Conservation (phyloP, 495 filamentous ascomycete genomes). For the Penicillium waksmanii region DNA sequence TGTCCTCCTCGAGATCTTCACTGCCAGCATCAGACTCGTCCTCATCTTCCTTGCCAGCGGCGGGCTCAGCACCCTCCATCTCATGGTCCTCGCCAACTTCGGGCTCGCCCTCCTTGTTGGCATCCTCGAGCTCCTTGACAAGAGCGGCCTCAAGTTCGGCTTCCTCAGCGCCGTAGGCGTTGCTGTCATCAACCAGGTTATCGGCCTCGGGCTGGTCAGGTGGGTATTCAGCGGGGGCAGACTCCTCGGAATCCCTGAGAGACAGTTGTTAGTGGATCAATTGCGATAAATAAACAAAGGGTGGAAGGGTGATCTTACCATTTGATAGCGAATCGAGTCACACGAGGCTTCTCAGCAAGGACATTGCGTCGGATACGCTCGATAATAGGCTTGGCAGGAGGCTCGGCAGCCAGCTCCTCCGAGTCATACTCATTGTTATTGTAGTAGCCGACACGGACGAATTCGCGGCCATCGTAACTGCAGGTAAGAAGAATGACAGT, state of each 20-base stretch:
- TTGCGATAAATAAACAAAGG: background rate
- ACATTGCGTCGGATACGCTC: conserved; percentile 91
- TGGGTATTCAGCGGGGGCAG: conserved; percentile 92
- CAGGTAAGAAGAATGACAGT: conserved; percentile 96
- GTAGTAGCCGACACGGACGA: conserved; percentile 98
- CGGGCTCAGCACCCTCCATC: conserved; percentile 76
- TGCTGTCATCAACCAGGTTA: conserved; percentile 76
- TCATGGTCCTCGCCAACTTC: conserved; percentile 68
- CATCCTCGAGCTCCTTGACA: conserved; percentile 62
- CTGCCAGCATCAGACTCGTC: conserved; percentile 86
- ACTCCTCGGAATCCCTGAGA: conserved; percentile 92
- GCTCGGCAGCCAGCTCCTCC: conserved; percentile 83
- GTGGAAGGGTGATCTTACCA: conserved; percentile 61
- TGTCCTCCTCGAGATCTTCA: conserved; percentile 96
- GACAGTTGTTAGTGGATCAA: conserved; percentile 1
- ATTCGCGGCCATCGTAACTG: conserved; percentile 94
- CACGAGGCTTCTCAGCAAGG: conserved; percentile 93
- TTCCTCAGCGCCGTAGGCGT: conserved; percentile 83
- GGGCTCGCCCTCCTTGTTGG: conserved; percentile 40
- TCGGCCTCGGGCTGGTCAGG: conserved; percentile 98
- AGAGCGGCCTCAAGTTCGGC: conserved; percentile 56
- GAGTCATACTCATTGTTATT: conserved; percentile 98
- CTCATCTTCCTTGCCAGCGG: conserved; percentile 61
- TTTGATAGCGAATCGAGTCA: conserved; percentile 98
- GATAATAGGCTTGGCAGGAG: conserved; percentile 86